These are phyloP conservation scores for Puccinia polysora DNA, from an alignment of 1,284 basidiomycete species.

Conservation along the genomic window DNA sequence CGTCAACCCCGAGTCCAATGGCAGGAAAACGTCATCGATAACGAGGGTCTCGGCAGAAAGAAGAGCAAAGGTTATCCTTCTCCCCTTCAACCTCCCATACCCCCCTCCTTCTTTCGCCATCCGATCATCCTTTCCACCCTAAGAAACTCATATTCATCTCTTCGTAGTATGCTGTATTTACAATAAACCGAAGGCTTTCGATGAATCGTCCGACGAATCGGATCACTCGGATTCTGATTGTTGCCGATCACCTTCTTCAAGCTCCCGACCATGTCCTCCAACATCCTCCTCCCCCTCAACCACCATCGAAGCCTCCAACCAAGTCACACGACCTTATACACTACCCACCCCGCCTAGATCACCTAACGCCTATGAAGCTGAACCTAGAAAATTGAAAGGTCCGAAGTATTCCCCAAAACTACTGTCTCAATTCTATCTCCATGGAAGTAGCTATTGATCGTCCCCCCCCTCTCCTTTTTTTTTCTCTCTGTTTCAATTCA, in stretches of 20 bases:
- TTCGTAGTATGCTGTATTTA: slow-evolving; percentile 77
- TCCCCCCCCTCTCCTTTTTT: too few relatives aligned
- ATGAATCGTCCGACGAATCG: slow-evolving; percentile 64
- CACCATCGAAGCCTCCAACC: background rate
- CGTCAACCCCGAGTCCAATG: slow-evolving; percentile 60
- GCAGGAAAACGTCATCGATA: slow-evolving; percentile 75
- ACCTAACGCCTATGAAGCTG: slow-evolving; percentile 26
- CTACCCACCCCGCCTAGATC: slow-evolving; percentile 4
- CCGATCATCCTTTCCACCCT: background rate
- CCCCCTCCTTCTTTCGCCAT: background rate
- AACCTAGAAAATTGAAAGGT: slow-evolving; percentile 31
- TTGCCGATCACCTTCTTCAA: slow-evolving; percentile 20
- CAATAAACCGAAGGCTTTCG: slow-evolving; percentile 69
- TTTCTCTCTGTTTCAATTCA: too few relatives aligned
- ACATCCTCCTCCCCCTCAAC: background rate
- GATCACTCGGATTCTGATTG: slow-evolving; percentile 53
- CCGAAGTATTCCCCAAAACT: too few relatives aligned
- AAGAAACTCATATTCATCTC: background rate
- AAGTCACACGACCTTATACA: background rate
- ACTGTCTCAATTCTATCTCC: too few relatives aligned
- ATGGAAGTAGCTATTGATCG: too few relatives aligned
- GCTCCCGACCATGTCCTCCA: background rate
- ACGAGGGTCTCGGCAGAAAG: slow-evolving; percentile 72
- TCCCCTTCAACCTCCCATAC: background rate
- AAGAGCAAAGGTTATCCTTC: slow-evolving; percentile 70